Evolutionary conservation across 2,329 filamentous ascomycete genomes (phyloP), one percentile per base, ranked within the genome.

Genomic region (Penicillium sp.): DNA sequence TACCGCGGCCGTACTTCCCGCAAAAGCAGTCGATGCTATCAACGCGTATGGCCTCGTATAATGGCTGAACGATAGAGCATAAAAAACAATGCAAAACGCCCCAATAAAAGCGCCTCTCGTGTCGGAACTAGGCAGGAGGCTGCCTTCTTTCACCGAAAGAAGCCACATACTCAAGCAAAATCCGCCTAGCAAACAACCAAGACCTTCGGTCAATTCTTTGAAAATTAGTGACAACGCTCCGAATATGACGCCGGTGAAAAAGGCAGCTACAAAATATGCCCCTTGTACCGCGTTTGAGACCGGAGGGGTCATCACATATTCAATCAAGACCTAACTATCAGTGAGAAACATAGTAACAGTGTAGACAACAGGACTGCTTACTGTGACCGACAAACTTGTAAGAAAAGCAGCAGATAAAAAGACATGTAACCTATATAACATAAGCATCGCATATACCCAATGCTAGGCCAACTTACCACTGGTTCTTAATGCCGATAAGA

Each of bases 81-180:
- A 94, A 1, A 80, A 81, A 5, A 77, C 84, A 9, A 87, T 68
- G 5, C 86, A 87, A 62, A 97, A 86, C 26, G 80, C 83, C 5
- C 83, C 80, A 61, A 97, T 93, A 63, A 97, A 88, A 21, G 89
- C 85, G 9, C 84, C 82, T 68, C 87, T 91, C 3, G 85, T 80
- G 16, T 79, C 77, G 0, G 79, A 79, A 2, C 81, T 79, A 4
- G 78, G 77, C 42, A 97, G 78, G 33, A 96, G 77, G 1, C 92
- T 91, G 6, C 91, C 92, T 0, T 85, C 79, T 56, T 85, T 86
- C 45, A 97, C 74, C 23, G 86, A 87, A 47, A 97, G 79, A 52
- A 97, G 79, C 93, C 93, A 97, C 91, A 96, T 96, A 68, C 86
- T 85, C 7, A 94, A 68, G 61, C 86, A 91, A 70, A 94, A 96